Base-by-base conservation (phyloP, 495 filamentous ascomycete genomes). In the Aspergillus funiculosus region DNA sequence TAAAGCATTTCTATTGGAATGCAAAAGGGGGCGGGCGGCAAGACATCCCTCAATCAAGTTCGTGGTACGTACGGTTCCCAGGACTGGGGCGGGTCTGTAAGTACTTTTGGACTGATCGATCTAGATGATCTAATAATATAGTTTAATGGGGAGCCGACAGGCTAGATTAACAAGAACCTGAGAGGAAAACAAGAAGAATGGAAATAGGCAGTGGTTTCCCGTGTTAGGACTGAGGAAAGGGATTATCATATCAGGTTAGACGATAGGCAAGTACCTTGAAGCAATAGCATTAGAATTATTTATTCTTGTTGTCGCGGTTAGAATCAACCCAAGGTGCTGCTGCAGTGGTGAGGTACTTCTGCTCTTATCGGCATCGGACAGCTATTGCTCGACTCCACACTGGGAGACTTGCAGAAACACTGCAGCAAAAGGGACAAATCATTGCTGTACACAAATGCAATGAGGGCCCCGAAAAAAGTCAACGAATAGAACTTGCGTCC, bases 361-460 rank as follows among this genome's bases (percentile, higher is more conserved):
- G 39, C 42, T 46, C 51, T 51, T 54, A 58, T 53, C 51, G 51
- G 51, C 51, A 51, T 44, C 37, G 31, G 11, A 50, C 48, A 52
- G 36, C 13, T 21, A 38, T 43, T 14, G 42, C 38, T 27, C 27
- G 27, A 18, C 17, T 48, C 50, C 48, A 35, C 43, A 48, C 43
- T 43, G 35, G 39, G 44, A 31, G 46, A 43, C 38, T 28, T 51
- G 47, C 48, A 51, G 56, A 48, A 58, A 52, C 49, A 43, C 35
- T 49, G 49, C 51, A 58, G 58, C 56, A 52, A 49, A 41, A 52
- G 31, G 42, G 53, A 57, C 65, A 66, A 66, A 68, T 68, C 63
- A 66, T 54, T 52, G 49, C 55, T 58, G 57, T 63, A 68, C 63
- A 66, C 63, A 64, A 57, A 45, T 54, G 55, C 51, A 51, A 41